Conservation (phyloP, 208 protist genomes). For the Acanthamoeba royreba region DNA sequence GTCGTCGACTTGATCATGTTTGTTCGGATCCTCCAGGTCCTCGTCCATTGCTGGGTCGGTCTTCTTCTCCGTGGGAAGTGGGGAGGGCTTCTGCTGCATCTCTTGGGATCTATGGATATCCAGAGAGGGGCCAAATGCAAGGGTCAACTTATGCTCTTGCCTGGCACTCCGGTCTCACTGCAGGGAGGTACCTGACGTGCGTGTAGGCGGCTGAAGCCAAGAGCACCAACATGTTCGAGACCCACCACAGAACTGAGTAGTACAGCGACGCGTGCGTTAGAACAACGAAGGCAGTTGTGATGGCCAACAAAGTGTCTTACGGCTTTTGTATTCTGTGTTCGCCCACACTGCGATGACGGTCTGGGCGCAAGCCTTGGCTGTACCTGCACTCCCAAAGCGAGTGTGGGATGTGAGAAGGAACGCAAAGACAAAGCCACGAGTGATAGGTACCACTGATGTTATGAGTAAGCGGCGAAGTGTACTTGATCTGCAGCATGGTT, state of each 20-base stretch:
- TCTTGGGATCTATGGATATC: not conserved
- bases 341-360: constrained; percentile 40
- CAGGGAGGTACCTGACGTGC: not conserved
- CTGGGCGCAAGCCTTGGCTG: constrained; percentile 54
- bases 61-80: not conserved
- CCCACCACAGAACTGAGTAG: not conserved
- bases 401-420: not conserved
- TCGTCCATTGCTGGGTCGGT: too few relatives aligned
- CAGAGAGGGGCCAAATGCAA: not conserved
- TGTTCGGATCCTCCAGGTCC: not conserved
- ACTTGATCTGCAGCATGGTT: constrained; percentile 55
- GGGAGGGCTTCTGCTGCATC: not conserved
- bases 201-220: not conserved
- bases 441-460: constrained; percentile 36
- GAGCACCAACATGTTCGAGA: not conserved
- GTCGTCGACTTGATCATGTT: not conserved
- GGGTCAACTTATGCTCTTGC: not conserved
- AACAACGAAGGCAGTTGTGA: too few relatives aligned
- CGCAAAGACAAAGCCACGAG: not conserved
- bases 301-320: too few relatives aligned
- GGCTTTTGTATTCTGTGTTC: not conserved
- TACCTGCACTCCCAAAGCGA: not conserved
- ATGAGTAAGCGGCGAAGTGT: constrained; percentile 49
- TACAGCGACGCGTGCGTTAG: not conserved
- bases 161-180: too few relatives aligned